These are phyloP conservation scores for Penicillium pancosmium DNA, from an alignment of 495 filamentous ascomycete genomes.

Conservation along the genomic window DNA sequence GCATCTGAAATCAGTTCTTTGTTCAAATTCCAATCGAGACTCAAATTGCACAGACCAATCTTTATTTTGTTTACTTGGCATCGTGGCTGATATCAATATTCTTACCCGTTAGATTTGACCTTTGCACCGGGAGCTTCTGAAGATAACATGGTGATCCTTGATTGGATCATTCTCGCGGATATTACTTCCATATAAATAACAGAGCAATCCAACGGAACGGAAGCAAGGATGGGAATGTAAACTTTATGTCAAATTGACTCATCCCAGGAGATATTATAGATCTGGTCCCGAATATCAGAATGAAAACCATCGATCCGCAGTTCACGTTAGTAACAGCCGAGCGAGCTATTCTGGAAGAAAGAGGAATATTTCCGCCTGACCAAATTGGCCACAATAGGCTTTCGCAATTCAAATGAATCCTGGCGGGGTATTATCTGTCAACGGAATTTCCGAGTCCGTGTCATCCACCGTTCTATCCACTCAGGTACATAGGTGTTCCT, in stretches of 20 bases:
- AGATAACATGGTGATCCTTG: no score
- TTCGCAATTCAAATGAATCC: neutral
- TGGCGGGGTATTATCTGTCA: neutral
- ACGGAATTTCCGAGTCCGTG: neutral
- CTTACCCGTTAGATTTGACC: no score
- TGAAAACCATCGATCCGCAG: neutral
- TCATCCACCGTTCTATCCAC: neutral
- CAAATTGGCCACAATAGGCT: neutral
- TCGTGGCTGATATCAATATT: no score
- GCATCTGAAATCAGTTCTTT: neutral
- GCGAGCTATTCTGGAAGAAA: neutral
- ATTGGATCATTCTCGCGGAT: neutral
- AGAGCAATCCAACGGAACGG: slow-evolving; percentile 1
- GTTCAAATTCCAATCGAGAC: neutral
- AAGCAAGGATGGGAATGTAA: neutral
- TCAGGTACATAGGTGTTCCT: neutral
- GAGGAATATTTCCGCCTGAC: neutral
- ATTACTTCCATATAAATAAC: neutral
- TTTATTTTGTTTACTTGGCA: neutral
- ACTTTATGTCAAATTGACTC: slow-evolving; percentile 1
- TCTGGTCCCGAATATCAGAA: neutral
- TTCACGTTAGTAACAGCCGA: neutral
- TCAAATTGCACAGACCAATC: slow-evolving; percentile 1
- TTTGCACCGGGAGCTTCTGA: no score
- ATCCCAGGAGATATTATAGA: neutral